Percentiles rank a stretch among this genome's conserved stretches.
Conservation (phyloP, 202 grass and related monocot species). For the Digitaria exilis region DNA sequence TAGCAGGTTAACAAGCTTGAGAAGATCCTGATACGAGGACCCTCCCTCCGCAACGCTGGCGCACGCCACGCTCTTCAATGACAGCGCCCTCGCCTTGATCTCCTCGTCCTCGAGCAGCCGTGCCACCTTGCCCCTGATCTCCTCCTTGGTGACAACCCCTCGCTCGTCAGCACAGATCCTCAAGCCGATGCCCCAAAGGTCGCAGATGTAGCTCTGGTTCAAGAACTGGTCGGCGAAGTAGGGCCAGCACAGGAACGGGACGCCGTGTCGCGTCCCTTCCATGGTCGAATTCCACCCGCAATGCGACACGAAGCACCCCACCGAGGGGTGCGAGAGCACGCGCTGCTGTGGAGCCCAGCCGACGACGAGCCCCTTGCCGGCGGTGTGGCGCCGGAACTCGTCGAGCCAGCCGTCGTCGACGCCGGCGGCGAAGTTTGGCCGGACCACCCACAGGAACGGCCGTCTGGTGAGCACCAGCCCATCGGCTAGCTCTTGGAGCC, state of each 20-base stretch:
- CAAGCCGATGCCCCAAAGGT: constrained; percentile 29
- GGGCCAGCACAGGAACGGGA: constrained; percentile 44
- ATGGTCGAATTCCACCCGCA: constrained; percentile 54
- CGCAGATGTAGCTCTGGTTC: constrained; percentile 47
- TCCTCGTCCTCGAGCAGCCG: constrained; percentile 33
- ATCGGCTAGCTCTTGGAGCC: constrained; percentile 35
- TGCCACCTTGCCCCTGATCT: constrained; percentile 39
- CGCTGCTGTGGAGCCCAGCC: constrained; percentile 41
- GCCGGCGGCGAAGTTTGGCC: constrained; percentile 24
- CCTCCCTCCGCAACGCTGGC: constrained; percentile 34
- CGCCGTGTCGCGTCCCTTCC: constrained; percentile 30
- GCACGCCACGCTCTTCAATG: constrained; percentile 24
- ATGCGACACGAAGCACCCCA: constrained; percentile 49
- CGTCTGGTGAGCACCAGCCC: constrained; percentile 18
- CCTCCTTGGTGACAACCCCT: constrained; percentile 40
- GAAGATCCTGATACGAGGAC: constrained; percentile 40
- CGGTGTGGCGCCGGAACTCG: background rate
- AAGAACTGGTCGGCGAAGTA: constrained; percentile 45
- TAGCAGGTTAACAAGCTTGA: constrained; percentile 52
- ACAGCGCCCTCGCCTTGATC: constrained; percentile 35
- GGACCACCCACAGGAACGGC: constrained; percentile 43
- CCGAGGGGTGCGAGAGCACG: constrained; percentile 44
- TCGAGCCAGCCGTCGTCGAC: background rate
- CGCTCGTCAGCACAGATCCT: constrained; percentile 32
- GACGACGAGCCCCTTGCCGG: constrained; percentile 23